A percentile compares a stretch with the other conserved stretches of the same genome.
Evolutionary conservation across 176 grass and related monocot genomes (phyloP).

Genomic region (Eleusine coracana): DNA sequence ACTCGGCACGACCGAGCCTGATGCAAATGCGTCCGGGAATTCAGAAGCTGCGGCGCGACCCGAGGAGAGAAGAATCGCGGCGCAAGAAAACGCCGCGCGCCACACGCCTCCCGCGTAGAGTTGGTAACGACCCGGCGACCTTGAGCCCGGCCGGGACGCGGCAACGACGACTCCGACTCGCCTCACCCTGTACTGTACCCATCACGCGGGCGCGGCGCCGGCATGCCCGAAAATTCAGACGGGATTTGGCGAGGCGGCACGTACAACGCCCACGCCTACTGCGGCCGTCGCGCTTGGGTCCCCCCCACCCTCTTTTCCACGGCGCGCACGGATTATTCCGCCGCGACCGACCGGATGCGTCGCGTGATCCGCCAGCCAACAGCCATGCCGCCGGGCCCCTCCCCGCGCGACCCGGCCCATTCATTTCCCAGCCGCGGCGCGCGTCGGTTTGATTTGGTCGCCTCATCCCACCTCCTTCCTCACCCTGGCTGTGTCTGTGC

Average conservation of each 20-base stretch:
- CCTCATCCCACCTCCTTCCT: neutral
- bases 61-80: neutral
- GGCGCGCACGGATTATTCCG: constrained; percentile 44
- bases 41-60: neutral
- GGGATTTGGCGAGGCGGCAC: too few relatives aligned
- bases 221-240: too few relatives aligned
- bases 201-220: too few relatives aligned
- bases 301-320: neutral
- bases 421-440: constrained; percentile 4
- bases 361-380: constrained; percentile 35
- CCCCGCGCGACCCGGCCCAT: neutral
- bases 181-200: too few relatives aligned
- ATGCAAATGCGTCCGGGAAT: neutral
- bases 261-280: too few relatives aligned
- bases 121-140: constrained; percentile 27
- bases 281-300: too few relatives aligned
- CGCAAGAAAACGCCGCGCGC: neutral
- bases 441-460: neutral
- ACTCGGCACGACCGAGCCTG: neutral
- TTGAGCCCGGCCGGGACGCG: constrained; percentile 33
- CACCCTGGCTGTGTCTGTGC: neutral
- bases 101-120: neutral
- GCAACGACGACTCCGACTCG: constrained; percentile 8
- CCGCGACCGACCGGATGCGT: constrained; percentile 35
- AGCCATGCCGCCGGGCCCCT: neutral